These are phyloP conservation scores for Globisporangium ultimum DNA, from an alignment of 352 stramenopile species.

Conservation along the genomic window DNA sequence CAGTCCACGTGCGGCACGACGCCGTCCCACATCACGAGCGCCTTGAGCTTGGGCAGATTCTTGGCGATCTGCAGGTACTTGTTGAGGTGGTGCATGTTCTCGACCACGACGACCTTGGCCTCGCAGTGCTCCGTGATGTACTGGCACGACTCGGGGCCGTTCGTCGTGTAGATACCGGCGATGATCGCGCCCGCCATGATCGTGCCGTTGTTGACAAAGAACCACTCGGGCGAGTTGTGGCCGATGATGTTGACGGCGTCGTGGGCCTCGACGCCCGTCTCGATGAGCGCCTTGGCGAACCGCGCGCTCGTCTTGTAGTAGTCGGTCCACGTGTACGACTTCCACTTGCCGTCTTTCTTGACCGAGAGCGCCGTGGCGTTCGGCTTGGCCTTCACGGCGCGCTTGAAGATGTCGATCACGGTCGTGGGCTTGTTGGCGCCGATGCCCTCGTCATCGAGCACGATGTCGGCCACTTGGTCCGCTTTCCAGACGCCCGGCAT, in stretches of 20 bases:
- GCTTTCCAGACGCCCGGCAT: constrained; percentile 13
- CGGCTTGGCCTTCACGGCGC: constrained; percentile 21
- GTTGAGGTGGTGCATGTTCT: constrained; percentile 59
- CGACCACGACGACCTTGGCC: constrained; percentile 73
- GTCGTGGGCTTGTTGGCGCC: constrained; percentile 29
- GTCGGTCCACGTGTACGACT: constrained; percentile 58
- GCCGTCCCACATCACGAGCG: constrained; percentile 68
- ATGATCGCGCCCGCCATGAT: constrained; percentile 79
- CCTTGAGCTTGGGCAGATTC: constrained; percentile 67
- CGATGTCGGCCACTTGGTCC: constrained; percentile 8
- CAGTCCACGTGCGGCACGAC: constrained; percentile 29
- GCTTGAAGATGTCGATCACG: constrained; percentile 35
- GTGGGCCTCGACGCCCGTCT: constrained; percentile 59
- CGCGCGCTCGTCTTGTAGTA: constrained; percentile 67
- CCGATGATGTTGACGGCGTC: constrained; percentile 81
- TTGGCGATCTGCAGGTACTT: constrained; percentile 69
- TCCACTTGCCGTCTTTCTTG: constrained; percentile 38
- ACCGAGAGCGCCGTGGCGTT: constrained; percentile 35
- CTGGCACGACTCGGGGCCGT: constrained; percentile 63
- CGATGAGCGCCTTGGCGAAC: constrained; percentile 77
- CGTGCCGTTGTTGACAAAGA: constrained; percentile 73
- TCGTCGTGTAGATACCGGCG: constrained; percentile 85
- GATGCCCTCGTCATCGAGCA: constrained; percentile 18
- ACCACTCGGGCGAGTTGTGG: constrained; percentile 85
- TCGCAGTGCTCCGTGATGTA: constrained; percentile 83